These are phyloP conservation scores for Kodamaea arcana DNA, from an alignment of 1,139 yeast genomes.

Conservation along the genomic window DNA sequence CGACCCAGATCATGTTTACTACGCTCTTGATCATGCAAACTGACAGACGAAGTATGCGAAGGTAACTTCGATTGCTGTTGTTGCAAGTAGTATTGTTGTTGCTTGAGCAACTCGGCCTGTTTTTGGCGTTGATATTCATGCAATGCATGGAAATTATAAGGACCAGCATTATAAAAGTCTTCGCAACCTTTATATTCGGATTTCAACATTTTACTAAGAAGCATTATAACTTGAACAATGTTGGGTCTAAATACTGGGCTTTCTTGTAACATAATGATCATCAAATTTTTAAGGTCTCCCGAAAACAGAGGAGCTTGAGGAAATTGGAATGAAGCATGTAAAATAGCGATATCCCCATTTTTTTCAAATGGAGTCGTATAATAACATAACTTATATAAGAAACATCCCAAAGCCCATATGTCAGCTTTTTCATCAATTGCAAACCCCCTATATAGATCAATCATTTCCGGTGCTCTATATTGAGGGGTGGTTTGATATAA, in stretches of 20 bases:
- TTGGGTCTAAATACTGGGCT: conserved; percentile 84
- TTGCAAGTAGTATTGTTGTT: conserved; percentile 34
- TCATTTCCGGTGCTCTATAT: conserved; percentile 79
- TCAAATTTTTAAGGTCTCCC: conserved; percentile 63
- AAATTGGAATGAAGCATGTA: conserved; percentile 62
- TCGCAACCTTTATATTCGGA: conserved; percentile 27
- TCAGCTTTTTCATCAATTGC: conserved; percentile 77
- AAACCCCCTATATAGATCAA: conserved; percentile 60
- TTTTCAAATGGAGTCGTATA: conserved; percentile 81
- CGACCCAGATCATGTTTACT: too few relatives aligned
- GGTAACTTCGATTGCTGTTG: conserved; percentile 20
- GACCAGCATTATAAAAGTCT: conserved; percentile 38
- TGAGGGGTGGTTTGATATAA: conserved; percentile 79
- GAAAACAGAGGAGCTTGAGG: conserved; percentile 54
- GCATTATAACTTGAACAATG: conserved; percentile 59
- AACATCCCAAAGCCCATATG: conserved; percentile 82
- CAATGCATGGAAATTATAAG: conserved; percentile 43
- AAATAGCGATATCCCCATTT: conserved; percentile 67
- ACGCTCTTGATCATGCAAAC: too few relatives aligned
- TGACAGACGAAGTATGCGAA: background rate
- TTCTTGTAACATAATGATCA: conserved; percentile 74
- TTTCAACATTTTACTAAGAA: conserved; percentile 31
- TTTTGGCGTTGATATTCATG: conserved; percentile 42
- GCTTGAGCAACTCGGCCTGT: conserved; percentile 33
- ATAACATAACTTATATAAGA: conserved; percentile 70